Base-by-base conservation (phyloP, 805 yeast genomes). In the Jamesozyma jinghongensis region DNA sequence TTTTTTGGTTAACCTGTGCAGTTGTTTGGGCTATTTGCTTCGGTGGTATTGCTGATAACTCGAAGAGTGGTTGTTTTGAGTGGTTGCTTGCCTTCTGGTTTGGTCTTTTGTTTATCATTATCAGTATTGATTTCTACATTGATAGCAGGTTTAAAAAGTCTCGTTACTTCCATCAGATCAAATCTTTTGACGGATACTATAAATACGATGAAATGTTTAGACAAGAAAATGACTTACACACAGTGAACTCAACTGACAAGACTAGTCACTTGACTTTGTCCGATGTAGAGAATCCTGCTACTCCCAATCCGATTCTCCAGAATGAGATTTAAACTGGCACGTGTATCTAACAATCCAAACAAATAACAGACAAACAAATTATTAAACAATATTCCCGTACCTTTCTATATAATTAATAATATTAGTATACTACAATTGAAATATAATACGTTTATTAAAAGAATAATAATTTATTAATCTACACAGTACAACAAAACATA, bases 41-140 rank as follows among this genome's bases (percentile, higher is more conserved):
- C 48, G 86, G 76, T n/a, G 69, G 60, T 3, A 54, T 63, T 38
- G 52, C 63, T 6, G 53, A 63, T 30, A 66, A 71, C 47, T 73
- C 72, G 3, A 65, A 71, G 26, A 70, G 79, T 32, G 87, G 87
- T 0, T 66, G 70, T 17, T 76, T 82, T 56, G 97, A 90, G 62
- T 90, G 97, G 97, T 56, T 79, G 3, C 62, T 88, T 33, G 79
- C 90, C n/a, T 88, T 79, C 62, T 79, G 85, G 77, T 88, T 83
- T 56, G 92, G 94, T 3, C 52, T 80, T 27, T 67, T 83, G 45
- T 73, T 80, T 48, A 54, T 80, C 3, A 63, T 79, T 42, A 69
- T 88, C 59, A 65, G 82, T 2, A 69, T 74, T 44, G 97, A 90
- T 57, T 69, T 87, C 49, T 70, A 73, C 51, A 81, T 86, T 1